phyloP scores from a whole-genome alignment of 257 asterid genomes.

The Plantago major region DNA sequence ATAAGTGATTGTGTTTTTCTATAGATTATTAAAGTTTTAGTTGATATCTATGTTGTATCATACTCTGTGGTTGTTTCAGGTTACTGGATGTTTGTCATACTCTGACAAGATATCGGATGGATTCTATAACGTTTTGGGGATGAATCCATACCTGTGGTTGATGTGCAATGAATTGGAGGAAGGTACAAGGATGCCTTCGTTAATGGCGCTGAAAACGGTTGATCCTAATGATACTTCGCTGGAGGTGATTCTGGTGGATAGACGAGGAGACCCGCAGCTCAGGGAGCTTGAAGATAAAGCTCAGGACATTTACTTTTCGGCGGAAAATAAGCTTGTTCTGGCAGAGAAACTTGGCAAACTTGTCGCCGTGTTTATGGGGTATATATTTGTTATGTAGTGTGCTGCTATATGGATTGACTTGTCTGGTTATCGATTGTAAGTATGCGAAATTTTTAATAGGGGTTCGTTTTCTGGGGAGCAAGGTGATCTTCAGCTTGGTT shows the following conservation, averaged over 20 bases:
- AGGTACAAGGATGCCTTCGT: constrained; percentile 69
- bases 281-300: constrained; percentile 95
- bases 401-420: constrained; percentile 1
- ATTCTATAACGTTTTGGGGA: constrained; percentile 81
- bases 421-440: constrained; percentile 14
- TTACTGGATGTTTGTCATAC: constrained; percentile 85
- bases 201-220: constrained; percentile 58
- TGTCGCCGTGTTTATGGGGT: constrained; percentile 95
- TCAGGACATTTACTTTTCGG: constrained; percentile 72
- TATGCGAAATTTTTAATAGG: constrained; percentile 42
- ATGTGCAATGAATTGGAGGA: constrained; percentile 84
- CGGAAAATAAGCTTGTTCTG: constrained; percentile 58
- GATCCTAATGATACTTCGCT: constrained; percentile 59
- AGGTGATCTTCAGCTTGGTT: constrained; percentile 73
- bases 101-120: constrained; percentile 82
- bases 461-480: constrained; percentile 86
- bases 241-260: constrained; percentile 84
- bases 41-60: not conserved
- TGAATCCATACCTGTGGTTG: constrained; percentile 85
- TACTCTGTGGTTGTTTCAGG: constrained; percentile 35
- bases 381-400: constrained; percentile 14
- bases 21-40: not conserved
- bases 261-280: constrained; percentile 73
- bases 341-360: constrained; percentile 91
- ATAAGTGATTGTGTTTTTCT: not conserved